These are phyloP conservation scores for Hypoxylon sp. DNA, from an alignment of 2,329 filamentous ascomycete genomes.

Conservation along the genomic window DNA sequence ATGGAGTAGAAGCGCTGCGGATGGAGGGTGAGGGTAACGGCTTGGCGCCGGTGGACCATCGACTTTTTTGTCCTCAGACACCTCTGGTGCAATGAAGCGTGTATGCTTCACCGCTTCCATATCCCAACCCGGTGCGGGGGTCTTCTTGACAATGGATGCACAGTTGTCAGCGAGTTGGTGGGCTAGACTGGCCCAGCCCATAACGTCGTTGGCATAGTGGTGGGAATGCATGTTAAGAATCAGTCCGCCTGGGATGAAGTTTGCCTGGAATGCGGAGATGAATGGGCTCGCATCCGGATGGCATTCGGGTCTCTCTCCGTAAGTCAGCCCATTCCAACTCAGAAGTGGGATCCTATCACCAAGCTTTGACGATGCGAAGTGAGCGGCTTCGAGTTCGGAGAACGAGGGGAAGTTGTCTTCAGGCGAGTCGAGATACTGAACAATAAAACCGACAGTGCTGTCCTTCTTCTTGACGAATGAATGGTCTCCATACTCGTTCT, in stretches of 20 bases:
- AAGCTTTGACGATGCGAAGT: slow-evolving; percentile 55
- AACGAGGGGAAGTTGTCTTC: slow-evolving; percentile 57
- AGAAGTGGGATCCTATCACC: slow-evolving; percentile 55
- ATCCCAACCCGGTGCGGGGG: slow-evolving; percentile 57
- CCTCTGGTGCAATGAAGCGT: slow-evolving; percentile 53
- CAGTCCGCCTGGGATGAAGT: slow-evolving; percentile 60
- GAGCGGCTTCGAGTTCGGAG: slow-evolving; percentile 56
- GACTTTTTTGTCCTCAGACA: slow-evolving; percentile 51
- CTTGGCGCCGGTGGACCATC: slow-evolving; percentile 52
- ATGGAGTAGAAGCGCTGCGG: slow-evolving; percentile 58
- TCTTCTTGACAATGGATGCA: slow-evolving; percentile 52
- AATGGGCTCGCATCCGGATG: slow-evolving; percentile 55
- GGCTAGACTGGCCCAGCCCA: slow-evolving; percentile 58
- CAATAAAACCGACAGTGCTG: slow-evolving; percentile 55
- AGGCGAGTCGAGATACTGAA: slow-evolving; percentile 58
- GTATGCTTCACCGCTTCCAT: slow-evolving; percentile 56
- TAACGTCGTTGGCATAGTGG: slow-evolving; percentile 61
- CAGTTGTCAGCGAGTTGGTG: slow-evolving; percentile 63
- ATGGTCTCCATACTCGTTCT: slow-evolving; percentile 55
- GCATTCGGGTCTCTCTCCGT: slow-evolving; percentile 59
- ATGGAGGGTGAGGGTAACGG: slow-evolving; percentile 53
- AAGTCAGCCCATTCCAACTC: slow-evolving; percentile 58
- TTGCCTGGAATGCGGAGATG: slow-evolving; percentile 59
- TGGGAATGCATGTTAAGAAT: slow-evolving; percentile 61
- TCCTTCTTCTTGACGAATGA: slow-evolving; percentile 57